Percentiles rank a stretch among this genome's conserved stretches.
These are phyloP conservation scores for Claviceps sp. DNA, from an alignment of 2,329 filamentous ascomycete genomes.

Conservation along the genomic window DNA sequence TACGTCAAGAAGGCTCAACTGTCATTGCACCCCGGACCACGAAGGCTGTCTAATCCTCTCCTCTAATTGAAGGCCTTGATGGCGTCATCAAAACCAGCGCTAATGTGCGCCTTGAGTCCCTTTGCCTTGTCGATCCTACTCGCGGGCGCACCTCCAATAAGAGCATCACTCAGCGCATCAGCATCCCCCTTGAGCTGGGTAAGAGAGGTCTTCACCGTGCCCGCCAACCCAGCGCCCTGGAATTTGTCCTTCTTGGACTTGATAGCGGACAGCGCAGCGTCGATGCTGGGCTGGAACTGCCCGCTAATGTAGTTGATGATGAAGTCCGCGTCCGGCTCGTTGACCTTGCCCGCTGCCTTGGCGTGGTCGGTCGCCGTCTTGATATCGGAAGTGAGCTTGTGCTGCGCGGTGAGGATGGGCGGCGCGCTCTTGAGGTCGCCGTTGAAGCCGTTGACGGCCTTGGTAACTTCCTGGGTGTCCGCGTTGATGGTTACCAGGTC, in stretches of 20 bases:
- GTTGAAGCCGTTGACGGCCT: neutral
- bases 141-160: neutral
- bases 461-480: neutral
- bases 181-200: neutral
- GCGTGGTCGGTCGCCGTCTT: neutral
- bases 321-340: neutral
- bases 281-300: neutral
- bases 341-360: neutral
- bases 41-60: neutral
- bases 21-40: neutral
- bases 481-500: neutral
- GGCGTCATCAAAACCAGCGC: neutral
- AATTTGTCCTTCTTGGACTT: neutral
- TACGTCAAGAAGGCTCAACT: neutral
- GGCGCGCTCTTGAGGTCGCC: neutral
- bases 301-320: neutral
- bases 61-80: constrained; percentile 1
- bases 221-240: neutral
- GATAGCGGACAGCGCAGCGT: neutral
- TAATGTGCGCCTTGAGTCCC: neutral
- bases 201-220: neutral
- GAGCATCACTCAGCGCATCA: neutral
- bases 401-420: neutral
- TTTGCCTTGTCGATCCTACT: neutral
- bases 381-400: neutral